Evolutionary conservation across 2,329 filamentous ascomycete species (phyloP).

Genomic region (Emergomyces africanus): DNA sequence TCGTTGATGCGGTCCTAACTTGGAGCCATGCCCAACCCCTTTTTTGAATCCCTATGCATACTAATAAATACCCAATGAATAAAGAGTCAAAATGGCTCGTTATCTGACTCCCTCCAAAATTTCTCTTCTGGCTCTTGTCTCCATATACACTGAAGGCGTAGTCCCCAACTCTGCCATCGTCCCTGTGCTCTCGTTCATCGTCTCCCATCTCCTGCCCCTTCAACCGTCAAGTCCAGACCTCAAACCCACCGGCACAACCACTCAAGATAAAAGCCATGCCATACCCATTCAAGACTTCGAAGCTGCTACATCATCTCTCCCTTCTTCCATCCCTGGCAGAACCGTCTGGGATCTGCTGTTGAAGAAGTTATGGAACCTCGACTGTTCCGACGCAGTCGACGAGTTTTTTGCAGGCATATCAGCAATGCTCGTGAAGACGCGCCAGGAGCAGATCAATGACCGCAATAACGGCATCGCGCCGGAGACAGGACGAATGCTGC

Average conservation of each 20-base stretch:
- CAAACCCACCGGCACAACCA: conserved; percentile 8
- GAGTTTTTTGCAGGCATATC: conserved; percentile 55
- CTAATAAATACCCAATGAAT: background rate
- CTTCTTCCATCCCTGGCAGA: conserved; percentile 53
- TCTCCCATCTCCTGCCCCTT: conserved; percentile 50
- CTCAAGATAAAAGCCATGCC: conserved; percentile 18
- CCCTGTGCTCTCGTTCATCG: conserved; percentile 65
- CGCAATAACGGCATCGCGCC: conserved; percentile 41
- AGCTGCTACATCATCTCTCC: conserved; percentile 30
- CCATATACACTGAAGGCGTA: conserved; percentile 63
- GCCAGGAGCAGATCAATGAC: conserved; percentile 46
- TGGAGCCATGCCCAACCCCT: background rate
- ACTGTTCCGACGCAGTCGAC: conserved; percentile 70
- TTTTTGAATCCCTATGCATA: background rate
- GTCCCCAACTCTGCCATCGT: conserved; percentile 60
- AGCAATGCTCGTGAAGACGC: conserved; percentile 47
- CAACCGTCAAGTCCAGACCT: conserved; percentile 13
- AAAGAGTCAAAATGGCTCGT: conserved; percentile 50
- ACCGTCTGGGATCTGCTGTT: conserved; percentile 84
- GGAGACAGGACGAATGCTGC: conserved; percentile 41
- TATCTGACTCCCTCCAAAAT: conserved; percentile 86
- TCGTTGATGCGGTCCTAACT: background rate
- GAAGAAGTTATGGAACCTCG: conserved; percentile 67
- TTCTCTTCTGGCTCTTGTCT: conserved; percentile 64
- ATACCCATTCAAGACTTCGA: conserved; percentile 36